phyloP scores from a whole-genome alignment of 805 yeast genomes.

The Candida montana region DNA sequence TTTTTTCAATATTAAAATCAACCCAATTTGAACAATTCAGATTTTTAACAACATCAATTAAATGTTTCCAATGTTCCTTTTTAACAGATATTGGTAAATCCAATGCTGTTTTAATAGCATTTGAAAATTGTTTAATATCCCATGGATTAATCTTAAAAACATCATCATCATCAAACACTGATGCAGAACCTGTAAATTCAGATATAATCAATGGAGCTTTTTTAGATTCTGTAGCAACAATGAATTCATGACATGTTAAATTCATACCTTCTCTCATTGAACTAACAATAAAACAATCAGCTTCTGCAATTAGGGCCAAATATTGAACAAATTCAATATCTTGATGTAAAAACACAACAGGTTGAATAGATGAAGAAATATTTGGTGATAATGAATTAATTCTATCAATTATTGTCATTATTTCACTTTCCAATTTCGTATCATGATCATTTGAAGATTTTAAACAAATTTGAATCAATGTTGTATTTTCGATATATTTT shows the following conservation, averaged over 20 bases:
- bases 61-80: constrained; percentile 51
- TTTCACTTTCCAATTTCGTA: constrained; percentile 63
- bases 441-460: constrained; percentile 41
- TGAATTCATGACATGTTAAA: constrained; percentile 90
- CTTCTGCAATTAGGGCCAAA: constrained; percentile 77
- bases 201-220: constrained; percentile 82
- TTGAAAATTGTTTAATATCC: constrained; percentile 65
- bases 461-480: constrained; percentile 76
- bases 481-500: constrained; percentile 58
- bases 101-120: constrained; percentile 58
- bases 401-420: constrained; percentile 73
- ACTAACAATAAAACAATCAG: constrained; percentile 82
- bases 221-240: constrained; percentile 63
- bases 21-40: constrained; percentile 81
- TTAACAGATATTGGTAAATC: constrained; percentile 60
- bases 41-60: constrained; percentile 51
- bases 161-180: constrained; percentile 60
- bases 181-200: constrained; percentile 93
- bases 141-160: constrained; percentile 86
- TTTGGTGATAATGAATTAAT: constrained; percentile 74
- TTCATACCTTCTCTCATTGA: constrained; percentile 97
- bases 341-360: constrained; percentile 82
- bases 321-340: constrained; percentile 89
- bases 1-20: constrained; percentile 43
- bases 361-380: constrained; percentile 62